Percentiles rank a stretch among this genome's conserved stretches.
Evolutionary conservation across 2,329 filamentous ascomycete genomes (phyloP).

Genomic region (Fusarium concolor): DNA sequence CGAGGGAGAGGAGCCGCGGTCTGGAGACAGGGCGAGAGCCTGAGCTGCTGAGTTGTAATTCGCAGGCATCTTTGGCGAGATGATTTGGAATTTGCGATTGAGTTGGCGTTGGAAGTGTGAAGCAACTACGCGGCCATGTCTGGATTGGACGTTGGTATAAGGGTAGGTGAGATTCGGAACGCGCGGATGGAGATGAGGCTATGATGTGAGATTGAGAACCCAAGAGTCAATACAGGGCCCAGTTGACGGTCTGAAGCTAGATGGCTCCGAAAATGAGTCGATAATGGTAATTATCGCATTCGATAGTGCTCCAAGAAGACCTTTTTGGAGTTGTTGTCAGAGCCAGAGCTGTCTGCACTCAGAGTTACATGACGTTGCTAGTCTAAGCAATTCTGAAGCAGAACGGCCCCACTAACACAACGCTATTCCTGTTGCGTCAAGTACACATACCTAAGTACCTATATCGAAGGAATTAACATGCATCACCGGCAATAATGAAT

Average conservation of each 20-base stretch:
- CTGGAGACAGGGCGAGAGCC: constrained; percentile 59
- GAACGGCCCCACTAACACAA: constrained; percentile 20
- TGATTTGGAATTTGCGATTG: background rate
- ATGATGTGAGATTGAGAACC: constrained; percentile 8
- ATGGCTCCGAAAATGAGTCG: background rate
- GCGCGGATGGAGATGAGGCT: constrained; percentile 31
- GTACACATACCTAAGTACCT: background rate
- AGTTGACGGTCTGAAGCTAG: background rate
- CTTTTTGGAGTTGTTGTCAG: constrained; percentile 5
- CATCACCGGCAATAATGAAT: background rate
- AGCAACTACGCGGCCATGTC: constrained; percentile 34
- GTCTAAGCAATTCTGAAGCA: background rate
- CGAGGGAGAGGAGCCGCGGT: constrained; percentile 48
- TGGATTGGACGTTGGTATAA: constrained; percentile 12
- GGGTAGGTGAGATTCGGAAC: constrained; percentile 30
- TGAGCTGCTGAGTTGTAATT: constrained; percentile 64
- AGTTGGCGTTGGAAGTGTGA: background rate
- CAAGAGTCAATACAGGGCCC: background rate
- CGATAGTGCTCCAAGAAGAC: background rate
- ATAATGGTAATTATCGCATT: background rate
- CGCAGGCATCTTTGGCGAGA: constrained; percentile 58
- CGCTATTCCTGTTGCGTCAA: constrained; percentile 10
- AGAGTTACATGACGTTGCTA: constrained; percentile 36
- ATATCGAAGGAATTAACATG: background rate
- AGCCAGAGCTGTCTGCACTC: constrained; percentile 14